Evolutionary conservation across 2,329 filamentous ascomycete genomes (phyloP).

Genomic region (Apiospora aurea): DNA sequence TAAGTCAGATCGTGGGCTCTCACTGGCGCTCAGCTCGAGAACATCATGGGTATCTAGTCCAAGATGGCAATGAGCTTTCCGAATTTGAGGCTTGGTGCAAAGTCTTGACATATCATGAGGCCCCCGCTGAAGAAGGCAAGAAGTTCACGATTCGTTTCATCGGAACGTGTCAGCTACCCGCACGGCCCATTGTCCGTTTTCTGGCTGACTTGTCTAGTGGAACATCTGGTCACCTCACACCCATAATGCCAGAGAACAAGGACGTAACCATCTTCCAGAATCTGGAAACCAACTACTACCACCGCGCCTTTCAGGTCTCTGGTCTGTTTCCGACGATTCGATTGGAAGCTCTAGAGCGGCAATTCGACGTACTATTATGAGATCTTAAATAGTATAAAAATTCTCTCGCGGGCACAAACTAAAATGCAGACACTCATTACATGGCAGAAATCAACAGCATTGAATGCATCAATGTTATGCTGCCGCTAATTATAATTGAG

Average conservation of each 20-base stretch:
- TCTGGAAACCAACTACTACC: not conserved
- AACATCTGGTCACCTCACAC: not conserved
- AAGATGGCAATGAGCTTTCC: not conserved
- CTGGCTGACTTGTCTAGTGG: not conserved
- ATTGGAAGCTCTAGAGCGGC: not conserved
- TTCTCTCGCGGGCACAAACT: too few species aligned
- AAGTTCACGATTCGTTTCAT: conserved; percentile 1
- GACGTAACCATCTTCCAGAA: not conserved
- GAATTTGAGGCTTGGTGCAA: not conserved
- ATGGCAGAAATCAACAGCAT: too few species aligned
- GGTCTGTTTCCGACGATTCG: not conserved
- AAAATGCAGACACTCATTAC: too few species aligned
- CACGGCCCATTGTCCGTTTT: not conserved
- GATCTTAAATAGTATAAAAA: too few species aligned
- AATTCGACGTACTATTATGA: too few species aligned
- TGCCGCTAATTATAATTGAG: too few species aligned
- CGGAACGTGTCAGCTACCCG: not conserved
- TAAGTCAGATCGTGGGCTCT: not conserved
- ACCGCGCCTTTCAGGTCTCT: not conserved
- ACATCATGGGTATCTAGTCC: not conserved
- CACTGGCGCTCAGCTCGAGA: not conserved
- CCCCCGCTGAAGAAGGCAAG: not conserved
- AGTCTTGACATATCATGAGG: not conserved
- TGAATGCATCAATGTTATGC: too few species aligned
- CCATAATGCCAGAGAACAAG: not conserved